These are phyloP conservation scores for Xylona heveae DNA, from an alignment of 495 filamentous ascomycete genomes.

Conservation along the genomic window DNA sequence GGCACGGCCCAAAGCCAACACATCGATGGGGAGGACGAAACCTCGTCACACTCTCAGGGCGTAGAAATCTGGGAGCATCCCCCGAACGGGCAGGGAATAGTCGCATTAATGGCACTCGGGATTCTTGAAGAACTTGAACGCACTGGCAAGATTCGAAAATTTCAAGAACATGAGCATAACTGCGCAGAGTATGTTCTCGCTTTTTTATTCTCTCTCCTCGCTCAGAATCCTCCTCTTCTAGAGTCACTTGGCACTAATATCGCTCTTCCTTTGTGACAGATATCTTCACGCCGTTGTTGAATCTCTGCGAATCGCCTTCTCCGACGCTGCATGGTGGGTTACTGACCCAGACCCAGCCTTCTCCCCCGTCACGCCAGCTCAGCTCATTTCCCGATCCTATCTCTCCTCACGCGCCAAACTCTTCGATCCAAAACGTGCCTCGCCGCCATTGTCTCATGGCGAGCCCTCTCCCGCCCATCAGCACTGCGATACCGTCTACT, in stretches of 20 bases:
- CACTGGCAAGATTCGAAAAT: slow-evolving; percentile 47
- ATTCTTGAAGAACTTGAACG: slow-evolving; percentile 71
- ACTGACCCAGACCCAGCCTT: slow-evolving; percentile 50
- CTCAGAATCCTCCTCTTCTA: too few species aligned
- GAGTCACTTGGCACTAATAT: too few species aligned
- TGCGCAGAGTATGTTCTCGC: slow-evolving; percentile 12
- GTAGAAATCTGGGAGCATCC: slow-evolving; percentile 90
- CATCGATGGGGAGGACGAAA: slow-evolving; percentile 19
- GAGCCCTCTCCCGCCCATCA: slow-evolving; percentile 45
- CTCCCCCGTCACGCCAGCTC: slow-evolving; percentile 40
- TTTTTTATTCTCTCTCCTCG: background rate
- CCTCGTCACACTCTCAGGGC: slow-evolving; percentile 25
- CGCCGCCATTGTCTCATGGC: slow-evolving; percentile 38
- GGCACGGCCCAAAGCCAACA: slow-evolving; percentile 17
- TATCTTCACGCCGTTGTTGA: slow-evolving; percentile 89
- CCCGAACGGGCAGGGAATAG: slow-evolving; percentile 93
- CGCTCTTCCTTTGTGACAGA: slow-evolving; percentile 10
- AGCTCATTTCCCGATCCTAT: slow-evolving; percentile 40
- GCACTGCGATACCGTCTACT: slow-evolving; percentile 81
- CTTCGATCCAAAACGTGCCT: slow-evolving; percentile 37
- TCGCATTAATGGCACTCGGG: slow-evolving; percentile 83
- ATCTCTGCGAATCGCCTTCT: slow-evolving; percentile 76
- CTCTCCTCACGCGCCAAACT: slow-evolving; percentile 46
- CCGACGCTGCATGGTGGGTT: slow-evolving; percentile 77
- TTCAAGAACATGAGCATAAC: slow-evolving; percentile 30